These are phyloP conservation scores for Calocera viscosa DNA, from an alignment of 768 basidiomycete species.

Conservation along the genomic window DNA sequence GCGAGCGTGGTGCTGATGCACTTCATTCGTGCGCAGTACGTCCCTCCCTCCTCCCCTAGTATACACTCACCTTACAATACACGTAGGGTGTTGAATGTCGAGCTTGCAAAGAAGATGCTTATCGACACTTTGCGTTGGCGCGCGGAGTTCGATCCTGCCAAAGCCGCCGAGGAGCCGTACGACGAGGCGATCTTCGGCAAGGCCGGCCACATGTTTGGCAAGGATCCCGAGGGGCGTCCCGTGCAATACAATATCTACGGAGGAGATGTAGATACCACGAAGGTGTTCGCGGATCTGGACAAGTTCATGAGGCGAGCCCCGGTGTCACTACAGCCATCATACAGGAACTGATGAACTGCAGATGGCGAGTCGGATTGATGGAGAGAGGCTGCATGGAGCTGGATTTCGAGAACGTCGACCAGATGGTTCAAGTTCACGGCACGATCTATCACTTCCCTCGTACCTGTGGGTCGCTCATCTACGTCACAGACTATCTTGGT, in stretches of 20 bases:
- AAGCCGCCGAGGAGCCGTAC: constrained; percentile 46
- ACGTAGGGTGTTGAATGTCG: constrained; percentile 39
- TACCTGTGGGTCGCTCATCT: neutral
- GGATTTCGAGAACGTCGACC: constrained; percentile 62
- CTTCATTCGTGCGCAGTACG: constrained; percentile 62
- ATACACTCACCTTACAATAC: neutral
- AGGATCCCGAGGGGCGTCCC: constrained; percentile 59
- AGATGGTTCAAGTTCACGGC: constrained; percentile 65
- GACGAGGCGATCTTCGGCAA: constrained; percentile 50
- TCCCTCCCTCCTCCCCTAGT: neutral
- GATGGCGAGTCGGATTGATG: constrained; percentile 72
- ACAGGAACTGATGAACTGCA: constrained; percentile 20
- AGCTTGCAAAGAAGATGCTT: constrained; percentile 52
- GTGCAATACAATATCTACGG: constrained; percentile 77
- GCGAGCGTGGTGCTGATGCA: constrained; percentile 70
- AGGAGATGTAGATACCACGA: constrained; percentile 48
- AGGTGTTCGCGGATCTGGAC: constrained; percentile 63
- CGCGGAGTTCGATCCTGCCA: constrained; percentile 49
- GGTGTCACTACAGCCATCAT: neutral
- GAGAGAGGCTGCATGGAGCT: constrained; percentile 50
- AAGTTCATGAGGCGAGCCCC: constrained; percentile 53
- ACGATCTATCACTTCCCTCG: constrained; percentile 10
- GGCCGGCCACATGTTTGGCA: constrained; percentile 52
- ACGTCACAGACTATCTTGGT: constrained; percentile 55
- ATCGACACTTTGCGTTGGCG: constrained; percentile 61